Evolutionary conservation across 148 eudicot species (phyloP).

Genomic region (Linanthus parryae): DNA sequence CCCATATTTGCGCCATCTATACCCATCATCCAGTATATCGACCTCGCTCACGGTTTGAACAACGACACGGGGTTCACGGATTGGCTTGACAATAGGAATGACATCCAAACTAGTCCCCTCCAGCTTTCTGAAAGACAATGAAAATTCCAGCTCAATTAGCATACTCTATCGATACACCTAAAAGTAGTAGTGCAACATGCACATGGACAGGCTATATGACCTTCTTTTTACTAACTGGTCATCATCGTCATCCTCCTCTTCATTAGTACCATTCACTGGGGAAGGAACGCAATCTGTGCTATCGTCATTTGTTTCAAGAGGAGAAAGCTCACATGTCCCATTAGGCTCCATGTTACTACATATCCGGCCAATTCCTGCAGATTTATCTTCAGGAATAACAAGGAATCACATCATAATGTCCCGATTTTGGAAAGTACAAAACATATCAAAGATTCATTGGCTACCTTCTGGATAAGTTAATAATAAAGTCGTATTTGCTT

Average conservation of each 20-base stretch:
- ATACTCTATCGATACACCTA: too few relatives aligned
- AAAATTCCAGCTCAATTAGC: too few relatives aligned
- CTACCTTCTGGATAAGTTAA: constrained; percentile 67
- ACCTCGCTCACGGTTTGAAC: constrained; percentile 95
- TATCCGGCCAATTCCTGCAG: constrained; percentile 32
- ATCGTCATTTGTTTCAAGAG: constrained; percentile 52
- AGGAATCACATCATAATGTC: constrained; percentile 10
- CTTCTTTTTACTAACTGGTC: constrained; percentile 78
- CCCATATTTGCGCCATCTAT: constrained; percentile 97
- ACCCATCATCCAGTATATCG: constrained; percentile 96
- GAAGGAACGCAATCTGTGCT: too few relatives aligned
- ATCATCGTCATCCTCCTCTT: constrained; percentile 76
- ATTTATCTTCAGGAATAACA: constrained; percentile 38
- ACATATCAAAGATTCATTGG: constrained; percentile 4
- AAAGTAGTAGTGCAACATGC: too few relatives aligned
- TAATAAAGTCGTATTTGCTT: constrained; percentile 45
- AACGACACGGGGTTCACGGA: constrained; percentile 95
- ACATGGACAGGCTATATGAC: too few relatives aligned
- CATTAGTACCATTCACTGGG: too few relatives aligned
- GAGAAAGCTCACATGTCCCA: constrained; percentile 50
- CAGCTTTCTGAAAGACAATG: constrained; percentile 62
- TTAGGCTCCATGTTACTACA: constrained; percentile 38
- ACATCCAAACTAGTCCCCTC: constrained; percentile 70
- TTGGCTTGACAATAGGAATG: constrained; percentile 76
- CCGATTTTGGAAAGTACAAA: background rate